Percentiles rank a stretch among this genome's conserved stretches.
phyloP scores from a whole-genome alignment of 148 eudicot species.

The Cornus kousa region DNA sequence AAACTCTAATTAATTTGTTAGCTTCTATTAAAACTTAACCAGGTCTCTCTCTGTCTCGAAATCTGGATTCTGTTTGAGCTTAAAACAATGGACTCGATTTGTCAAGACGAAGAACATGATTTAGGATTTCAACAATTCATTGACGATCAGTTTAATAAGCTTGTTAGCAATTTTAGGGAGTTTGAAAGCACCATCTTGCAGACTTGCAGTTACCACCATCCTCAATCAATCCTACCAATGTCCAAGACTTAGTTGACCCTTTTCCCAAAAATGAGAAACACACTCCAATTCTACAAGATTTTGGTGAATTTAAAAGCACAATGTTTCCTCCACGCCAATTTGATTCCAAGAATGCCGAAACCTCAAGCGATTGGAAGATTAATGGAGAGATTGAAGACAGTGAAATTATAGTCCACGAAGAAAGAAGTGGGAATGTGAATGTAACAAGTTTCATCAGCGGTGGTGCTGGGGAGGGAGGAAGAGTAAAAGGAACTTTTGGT shows the following conservation, averaged over 20 bases:
- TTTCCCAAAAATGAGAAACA: not conserved
- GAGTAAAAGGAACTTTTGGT: not conserved
- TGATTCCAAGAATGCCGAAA: not conserved
- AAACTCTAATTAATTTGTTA: no score
- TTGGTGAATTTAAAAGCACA: constrained; percentile 10
- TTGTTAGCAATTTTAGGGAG: not conserved
- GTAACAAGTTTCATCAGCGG: not conserved
- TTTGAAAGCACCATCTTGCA: not conserved
- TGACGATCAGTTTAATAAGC: not conserved
- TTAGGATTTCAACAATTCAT: constrained; percentile 12
- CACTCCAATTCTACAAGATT: not conserved
- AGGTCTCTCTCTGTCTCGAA: constrained; percentile 1
- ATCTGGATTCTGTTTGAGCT: not conserved
- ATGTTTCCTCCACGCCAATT: not conserved
- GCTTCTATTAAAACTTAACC: no score
- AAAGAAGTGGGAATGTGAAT: not conserved
- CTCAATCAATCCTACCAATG: not conserved
- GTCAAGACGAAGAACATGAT: not conserved
- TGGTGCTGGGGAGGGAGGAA: no score
- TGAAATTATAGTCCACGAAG: not conserved
- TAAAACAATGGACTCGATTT: constrained; percentile 1
- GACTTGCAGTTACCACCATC: not conserved
- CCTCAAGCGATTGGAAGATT: not conserved
- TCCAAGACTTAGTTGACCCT: not conserved
- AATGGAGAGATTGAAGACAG: not conserved